phyloP scores from a whole-genome alignment of 2,329 filamentous ascomycete species.

The Phialophora macrospora region DNA sequence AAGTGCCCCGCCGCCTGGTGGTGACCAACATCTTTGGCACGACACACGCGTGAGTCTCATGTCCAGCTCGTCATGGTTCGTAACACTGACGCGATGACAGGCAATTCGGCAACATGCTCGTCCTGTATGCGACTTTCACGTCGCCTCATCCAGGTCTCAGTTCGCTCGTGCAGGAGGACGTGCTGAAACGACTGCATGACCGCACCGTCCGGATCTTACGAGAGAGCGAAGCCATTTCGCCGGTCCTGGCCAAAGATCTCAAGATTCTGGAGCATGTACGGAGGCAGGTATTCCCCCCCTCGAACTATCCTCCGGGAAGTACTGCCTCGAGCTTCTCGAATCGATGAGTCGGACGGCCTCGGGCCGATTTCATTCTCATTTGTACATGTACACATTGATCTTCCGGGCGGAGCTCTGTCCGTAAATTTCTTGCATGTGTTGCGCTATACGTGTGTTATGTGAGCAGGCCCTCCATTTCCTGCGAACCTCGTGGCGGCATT shows the following conservation, averaged over 20 bases:
- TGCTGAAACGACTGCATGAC: slow-evolving; percentile 65
- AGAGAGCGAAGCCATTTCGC: slow-evolving; percentile 72
- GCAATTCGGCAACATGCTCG: slow-evolving; percentile 95
- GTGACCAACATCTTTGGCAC: slow-evolving; percentile 98
- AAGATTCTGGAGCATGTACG: slow-evolving; percentile 68
- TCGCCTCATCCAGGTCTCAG: slow-evolving; percentile 62
- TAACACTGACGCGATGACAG: slow-evolving; percentile 54
- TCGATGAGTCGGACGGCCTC: slow-evolving; percentile 19
- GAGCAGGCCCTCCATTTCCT: slow-evolving; percentile 18
- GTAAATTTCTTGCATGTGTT: slow-evolving; percentile 18
- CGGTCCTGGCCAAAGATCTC: slow-evolving; percentile 74
- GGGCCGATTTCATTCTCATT: slow-evolving; percentile 13
- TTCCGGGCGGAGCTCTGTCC: slow-evolving; percentile 11
- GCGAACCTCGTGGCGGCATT: slow-evolving; percentile 14
- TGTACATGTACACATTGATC: slow-evolving; percentile 20
- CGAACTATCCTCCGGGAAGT: slow-evolving; percentile 19
- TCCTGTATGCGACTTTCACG: slow-evolving; percentile 79
- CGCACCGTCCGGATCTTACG: slow-evolving; percentile 78
- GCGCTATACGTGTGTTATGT: slow-evolving; percentile 17
- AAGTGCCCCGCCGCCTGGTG: slow-evolving; percentile 69
- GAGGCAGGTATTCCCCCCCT: slow-evolving; percentile 46
- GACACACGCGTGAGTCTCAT: slow-evolving; percentile 80
- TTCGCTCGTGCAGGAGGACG: slow-evolving; percentile 60
- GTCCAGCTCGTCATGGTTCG: slow-evolving; percentile 8
- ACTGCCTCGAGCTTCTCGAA: slow-evolving; percentile 32